Evolutionary conservation across 1,284 basidiomycete species (phyloP).

Genomic region (Cutaneotrichosporon dermatis): DNA sequence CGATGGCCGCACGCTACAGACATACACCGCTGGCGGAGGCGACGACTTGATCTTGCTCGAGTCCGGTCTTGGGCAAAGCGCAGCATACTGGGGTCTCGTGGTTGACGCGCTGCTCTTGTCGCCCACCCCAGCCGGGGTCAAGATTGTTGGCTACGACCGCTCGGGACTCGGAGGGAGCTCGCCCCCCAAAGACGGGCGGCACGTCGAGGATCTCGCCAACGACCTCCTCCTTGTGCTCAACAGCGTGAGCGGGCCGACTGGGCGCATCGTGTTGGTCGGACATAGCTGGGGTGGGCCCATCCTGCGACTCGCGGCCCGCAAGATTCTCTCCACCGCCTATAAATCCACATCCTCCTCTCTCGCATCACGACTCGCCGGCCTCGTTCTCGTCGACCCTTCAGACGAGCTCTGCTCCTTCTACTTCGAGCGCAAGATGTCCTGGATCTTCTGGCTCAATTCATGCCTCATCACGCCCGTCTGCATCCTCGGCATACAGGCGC

Average conservation of each 20-base stretch:
- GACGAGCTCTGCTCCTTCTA: conserved; percentile 9
- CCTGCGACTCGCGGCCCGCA: neutral
- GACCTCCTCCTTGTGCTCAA: conserved; percentile 2
- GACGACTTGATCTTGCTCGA: conserved; percentile 8
- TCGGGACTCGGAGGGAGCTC: conserved; percentile 2
- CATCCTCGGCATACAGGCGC: neutral
- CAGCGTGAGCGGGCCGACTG: neutral
- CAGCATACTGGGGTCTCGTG: conserved; percentile 6
- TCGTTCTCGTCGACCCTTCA: conserved; percentile 5
- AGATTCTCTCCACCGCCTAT: neutral
- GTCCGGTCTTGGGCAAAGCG: neutral
- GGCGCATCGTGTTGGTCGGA: conserved; percentile 2
- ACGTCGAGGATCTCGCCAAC: neutral
- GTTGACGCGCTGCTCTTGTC: neutral
- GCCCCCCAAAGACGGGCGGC: neutral
- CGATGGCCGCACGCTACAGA: conserved; percentile 1
- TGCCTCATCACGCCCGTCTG: neutral
- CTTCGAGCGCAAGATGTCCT: neutral
- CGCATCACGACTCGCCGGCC: neutral
- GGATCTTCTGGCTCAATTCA: neutral
- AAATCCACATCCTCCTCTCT: neutral
- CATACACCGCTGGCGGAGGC: conserved; percentile 2
- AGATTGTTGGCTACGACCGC: conserved; percentile 5
- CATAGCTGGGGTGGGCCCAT: conserved; percentile 11
- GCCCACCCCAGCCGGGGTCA: neutral